Percentiles rank a stretch among this genome's conserved stretches.
phyloP scores from a whole-genome alignment of 768 basidiomycete genomes.

The Psilocybe cyanescens region DNA sequence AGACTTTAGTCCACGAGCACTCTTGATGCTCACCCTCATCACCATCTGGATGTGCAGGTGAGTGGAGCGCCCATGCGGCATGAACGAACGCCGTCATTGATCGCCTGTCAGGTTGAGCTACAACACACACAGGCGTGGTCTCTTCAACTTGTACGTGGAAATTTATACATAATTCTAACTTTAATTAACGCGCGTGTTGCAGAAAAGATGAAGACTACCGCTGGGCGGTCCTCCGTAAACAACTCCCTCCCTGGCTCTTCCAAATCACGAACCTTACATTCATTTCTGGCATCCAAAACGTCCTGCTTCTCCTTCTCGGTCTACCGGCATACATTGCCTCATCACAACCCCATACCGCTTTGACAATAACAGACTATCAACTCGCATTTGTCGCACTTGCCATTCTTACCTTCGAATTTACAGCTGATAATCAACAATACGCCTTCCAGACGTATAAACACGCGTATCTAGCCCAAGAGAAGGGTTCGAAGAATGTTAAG shows the following conservation, averaged over 20 bases:
- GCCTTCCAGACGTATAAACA: constrained; percentile 84
- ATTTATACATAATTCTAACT: background rate
- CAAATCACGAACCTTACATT: constrained; percentile 59
- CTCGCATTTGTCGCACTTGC: constrained; percentile 63
- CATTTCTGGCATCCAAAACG: constrained; percentile 79
- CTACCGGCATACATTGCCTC: constrained; percentile 61
- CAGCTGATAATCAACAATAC: constrained; percentile 91
- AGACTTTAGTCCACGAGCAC: constrained; percentile 70
- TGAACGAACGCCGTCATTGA: constrained; percentile 10
- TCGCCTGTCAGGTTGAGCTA: constrained; percentile 44
- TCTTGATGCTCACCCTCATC: constrained; percentile 74
- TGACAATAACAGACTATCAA: constrained; percentile 62
- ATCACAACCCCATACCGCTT: constrained; percentile 55
- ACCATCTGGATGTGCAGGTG: constrained; percentile 71
- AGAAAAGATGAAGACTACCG: constrained; percentile 92
- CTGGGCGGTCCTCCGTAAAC: constrained; percentile 76
- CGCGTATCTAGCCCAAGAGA: constrained; percentile 35
- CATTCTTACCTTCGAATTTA: constrained; percentile 73
- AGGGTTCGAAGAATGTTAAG: constrained; percentile 32
- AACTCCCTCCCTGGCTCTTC: constrained; percentile 48
- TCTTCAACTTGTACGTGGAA: constrained; percentile 67
- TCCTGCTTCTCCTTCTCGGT: constrained; percentile 75
- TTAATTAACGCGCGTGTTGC: background rate
- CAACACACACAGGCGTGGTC: constrained; percentile 83
- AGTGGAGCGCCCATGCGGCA: constrained; percentile 5